These are phyloP conservation scores for Candida palmyrensis DNA, from an alignment of 805 yeast species.

Conservation along the genomic window DNA sequence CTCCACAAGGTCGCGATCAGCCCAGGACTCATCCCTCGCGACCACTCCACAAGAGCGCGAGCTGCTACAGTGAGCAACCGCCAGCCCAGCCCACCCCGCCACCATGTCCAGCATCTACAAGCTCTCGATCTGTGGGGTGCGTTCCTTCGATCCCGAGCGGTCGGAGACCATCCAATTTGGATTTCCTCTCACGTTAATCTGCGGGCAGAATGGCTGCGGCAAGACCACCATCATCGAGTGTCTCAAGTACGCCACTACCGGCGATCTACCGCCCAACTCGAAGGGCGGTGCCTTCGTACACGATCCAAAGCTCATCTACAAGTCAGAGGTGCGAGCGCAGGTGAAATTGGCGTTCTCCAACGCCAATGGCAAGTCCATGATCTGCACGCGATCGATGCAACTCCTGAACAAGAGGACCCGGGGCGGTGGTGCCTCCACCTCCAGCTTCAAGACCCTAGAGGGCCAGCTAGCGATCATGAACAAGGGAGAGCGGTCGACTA, in stretches of 20 bases:
- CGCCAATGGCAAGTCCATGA: slow-evolving; percentile 71
- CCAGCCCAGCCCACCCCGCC: no score
- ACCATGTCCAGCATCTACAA: slow-evolving; percentile 40
- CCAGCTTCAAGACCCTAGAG: slow-evolving; percentile 83
- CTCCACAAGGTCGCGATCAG: no score
- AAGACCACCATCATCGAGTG: slow-evolving; percentile 96
- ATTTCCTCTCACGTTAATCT: slow-evolving; percentile 84
- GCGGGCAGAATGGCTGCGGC: slow-evolving; percentile 96
- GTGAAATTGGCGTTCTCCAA: slow-evolving; percentile 81
- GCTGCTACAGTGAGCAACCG: no score
- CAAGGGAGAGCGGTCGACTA: slow-evolving; percentile 63
- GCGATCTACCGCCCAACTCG: slow-evolving; percentile 91
- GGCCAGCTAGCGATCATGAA: slow-evolving; percentile 73
- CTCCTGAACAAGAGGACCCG: slow-evolving; percentile 50
- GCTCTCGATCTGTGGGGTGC: slow-evolving; percentile 68
- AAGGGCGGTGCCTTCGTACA: slow-evolving; percentile 95
- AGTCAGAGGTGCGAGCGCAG: slow-evolving; percentile 79
- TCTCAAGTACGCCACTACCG: slow-evolving; percentile 89
- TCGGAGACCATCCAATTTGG: slow-evolving; percentile 87
- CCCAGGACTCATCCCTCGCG: no score
- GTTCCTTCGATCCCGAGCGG: slow-evolving; percentile 85
- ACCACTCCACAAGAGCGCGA: no score
- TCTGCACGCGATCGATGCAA: slow-evolving; percentile 82
- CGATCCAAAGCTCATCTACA: slow-evolving; percentile 79
- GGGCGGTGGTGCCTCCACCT: slow-evolving; percentile 29